These are phyloP conservation scores for Atalantia buxifolia DNA, from an alignment of 345 rosid genomes.

Conservation along the genomic window DNA sequence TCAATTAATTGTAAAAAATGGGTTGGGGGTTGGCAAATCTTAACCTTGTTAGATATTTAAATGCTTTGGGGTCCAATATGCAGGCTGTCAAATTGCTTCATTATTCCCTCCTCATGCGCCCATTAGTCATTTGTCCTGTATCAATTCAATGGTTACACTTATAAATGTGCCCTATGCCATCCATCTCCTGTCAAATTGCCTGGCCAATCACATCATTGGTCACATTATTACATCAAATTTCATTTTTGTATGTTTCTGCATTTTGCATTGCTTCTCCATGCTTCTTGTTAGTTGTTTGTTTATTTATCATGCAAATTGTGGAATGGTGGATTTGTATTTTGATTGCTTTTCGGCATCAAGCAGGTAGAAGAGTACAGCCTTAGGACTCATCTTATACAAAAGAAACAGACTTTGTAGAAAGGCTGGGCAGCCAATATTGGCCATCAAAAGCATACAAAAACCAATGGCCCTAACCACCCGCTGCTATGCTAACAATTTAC, in stretches of 20 bases:
- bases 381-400: constrained; percentile 62
- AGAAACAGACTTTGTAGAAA: constrained; percentile 42
- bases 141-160: constrained; percentile 4
- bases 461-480: constrained; percentile 29
- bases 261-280: neutral
- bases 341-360: constrained; percentile 5
- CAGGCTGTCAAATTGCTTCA: constrained; percentile 11
- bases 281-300: neutral
- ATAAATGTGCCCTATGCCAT: constrained; percentile 10
- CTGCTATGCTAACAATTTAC: constrained; percentile 29
- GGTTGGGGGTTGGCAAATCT: constrained; percentile 2
- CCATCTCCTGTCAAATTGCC: constrained; percentile 3
- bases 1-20: constrained; percentile 6
- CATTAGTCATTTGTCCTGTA: constrained; percentile 15
- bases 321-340: constrained; percentile 1
- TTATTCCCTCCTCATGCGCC: constrained; percentile 9
- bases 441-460: constrained; percentile 13
- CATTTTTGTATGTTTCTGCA: neutral
- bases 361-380: constrained; percentile 60
- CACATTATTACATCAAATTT: constrained; percentile 8
- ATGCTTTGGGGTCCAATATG: constrained; percentile 12
- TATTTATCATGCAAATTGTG: neutral
- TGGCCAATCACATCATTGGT: constrained; percentile 12
- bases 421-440: constrained; percentile 27
- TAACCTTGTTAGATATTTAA: neutral